These are phyloP conservation scores for Boletus semigastroideus DNA, from an alignment of 1,284 basidiomycete genomes.

Conservation along the genomic window DNA sequence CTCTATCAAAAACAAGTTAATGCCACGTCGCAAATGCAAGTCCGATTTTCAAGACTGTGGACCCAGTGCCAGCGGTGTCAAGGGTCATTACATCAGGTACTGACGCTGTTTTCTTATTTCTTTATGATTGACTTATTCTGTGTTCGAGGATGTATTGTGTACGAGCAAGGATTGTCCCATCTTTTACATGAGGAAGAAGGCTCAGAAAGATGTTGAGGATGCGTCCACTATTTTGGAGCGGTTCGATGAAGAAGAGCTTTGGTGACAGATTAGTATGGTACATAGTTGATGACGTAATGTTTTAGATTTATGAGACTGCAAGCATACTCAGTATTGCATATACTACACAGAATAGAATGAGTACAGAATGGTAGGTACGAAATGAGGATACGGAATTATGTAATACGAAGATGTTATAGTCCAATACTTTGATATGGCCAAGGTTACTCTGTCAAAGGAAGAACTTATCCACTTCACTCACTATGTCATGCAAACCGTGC, in stretches of 20 bases:
- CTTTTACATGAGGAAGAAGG: conserved; percentile 96
- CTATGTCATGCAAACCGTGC: conserved; percentile 24
- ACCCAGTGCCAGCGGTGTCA: conserved; percentile 97
- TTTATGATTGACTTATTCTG: neutral
- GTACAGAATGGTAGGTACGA: too few species aligned
- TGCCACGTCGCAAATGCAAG: conserved; percentile 76
- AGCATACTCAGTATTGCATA: too few species aligned
- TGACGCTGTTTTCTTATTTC: conserved; percentile 8
- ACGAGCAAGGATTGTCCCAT: conserved; percentile 98
- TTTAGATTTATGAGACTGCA: too few species aligned
- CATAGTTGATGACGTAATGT: too few species aligned
- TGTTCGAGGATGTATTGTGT: conserved; percentile 85
- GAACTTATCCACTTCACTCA: conserved; percentile 23
- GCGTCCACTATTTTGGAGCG: conserved; percentile 74
- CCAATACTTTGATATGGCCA: conserved; percentile 19
- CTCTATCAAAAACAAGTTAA: conserved; percentile 88
- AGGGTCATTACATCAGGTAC: conserved; percentile 89
- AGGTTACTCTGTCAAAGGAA: conserved; percentile 22
- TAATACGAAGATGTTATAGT: too few species aligned
- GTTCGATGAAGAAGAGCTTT: conserved; percentile 69
- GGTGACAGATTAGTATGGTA: too few species aligned
- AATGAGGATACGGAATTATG: too few species aligned
- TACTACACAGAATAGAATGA: too few species aligned
- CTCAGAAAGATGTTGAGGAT: conserved; percentile 94
- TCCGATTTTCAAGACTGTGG: conserved; percentile 91